phyloP scores from a whole-genome alignment of 768 basidiomycete genomes.

The Russula compacta region DNA sequence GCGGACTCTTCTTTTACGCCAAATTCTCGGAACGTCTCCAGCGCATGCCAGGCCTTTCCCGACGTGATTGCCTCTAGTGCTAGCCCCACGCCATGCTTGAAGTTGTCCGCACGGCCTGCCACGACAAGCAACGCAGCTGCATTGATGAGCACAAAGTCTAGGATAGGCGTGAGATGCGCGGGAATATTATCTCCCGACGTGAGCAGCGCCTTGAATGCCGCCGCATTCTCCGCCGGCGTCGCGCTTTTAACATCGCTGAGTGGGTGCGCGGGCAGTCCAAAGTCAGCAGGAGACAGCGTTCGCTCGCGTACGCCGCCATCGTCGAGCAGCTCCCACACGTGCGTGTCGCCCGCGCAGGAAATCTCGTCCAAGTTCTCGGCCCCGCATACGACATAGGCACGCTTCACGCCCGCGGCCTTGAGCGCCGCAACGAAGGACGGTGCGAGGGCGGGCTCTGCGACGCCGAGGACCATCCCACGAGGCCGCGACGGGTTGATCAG shows the following conservation, averaged over 20 bases:
- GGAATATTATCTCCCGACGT: constrained; percentile 49
- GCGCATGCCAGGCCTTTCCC: constrained; percentile 36
- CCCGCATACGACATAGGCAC: constrained; percentile 91
- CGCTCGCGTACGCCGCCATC: constrained; percentile 56
- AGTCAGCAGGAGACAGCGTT: constrained; percentile 59
- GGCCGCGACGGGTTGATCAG: constrained; percentile 88
- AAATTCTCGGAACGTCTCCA: constrained; percentile 11
- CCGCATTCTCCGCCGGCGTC: constrained; percentile 72
- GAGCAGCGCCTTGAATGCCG: constrained; percentile 57
- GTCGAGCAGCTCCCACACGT: constrained; percentile 65
- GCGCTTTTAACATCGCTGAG: constrained; percentile 64
- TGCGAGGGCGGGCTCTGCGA: constrained; percentile 77
- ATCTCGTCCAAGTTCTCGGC: constrained; percentile 91
- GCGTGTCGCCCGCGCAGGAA: constrained; percentile 84
- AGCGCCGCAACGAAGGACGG: constrained; percentile 71
- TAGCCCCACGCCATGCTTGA: constrained; percentile 58
- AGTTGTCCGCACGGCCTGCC: constrained; percentile 63
- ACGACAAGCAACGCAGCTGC: constrained; percentile 83
- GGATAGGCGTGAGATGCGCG: constrained; percentile 47
- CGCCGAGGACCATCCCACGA: constrained; percentile 83
- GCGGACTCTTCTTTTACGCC: constrained; percentile 3
- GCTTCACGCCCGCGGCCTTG: constrained; percentile 60
- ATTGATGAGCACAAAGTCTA: constrained; percentile 87
- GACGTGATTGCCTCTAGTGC: constrained; percentile 54
- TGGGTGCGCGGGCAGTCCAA: constrained; percentile 68